Evolutionary conservation across 2,329 filamentous ascomycete genomes (phyloP).

Genomic region (Epichloe coenophiala): DNA sequence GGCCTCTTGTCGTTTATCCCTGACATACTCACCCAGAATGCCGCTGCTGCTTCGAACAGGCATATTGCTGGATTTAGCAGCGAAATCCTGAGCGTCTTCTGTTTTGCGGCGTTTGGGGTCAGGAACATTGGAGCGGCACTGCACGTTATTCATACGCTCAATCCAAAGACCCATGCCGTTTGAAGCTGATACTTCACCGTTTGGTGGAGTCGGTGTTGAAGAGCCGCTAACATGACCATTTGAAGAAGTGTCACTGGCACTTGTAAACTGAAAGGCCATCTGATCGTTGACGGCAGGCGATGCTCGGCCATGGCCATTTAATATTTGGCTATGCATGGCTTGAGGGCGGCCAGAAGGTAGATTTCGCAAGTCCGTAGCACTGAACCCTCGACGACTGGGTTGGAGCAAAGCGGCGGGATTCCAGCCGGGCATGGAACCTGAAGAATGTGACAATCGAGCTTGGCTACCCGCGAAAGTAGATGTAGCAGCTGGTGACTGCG

Average conservation of each 20-base stretch:
- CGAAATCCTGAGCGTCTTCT: constrained; percentile 30
- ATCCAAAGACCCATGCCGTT: constrained; percentile 48
- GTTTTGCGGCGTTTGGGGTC: constrained; percentile 55
- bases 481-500: neutral
- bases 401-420: constrained; percentile 28
- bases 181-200: constrained; percentile 11
- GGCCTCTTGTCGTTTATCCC: constrained; percentile 39
- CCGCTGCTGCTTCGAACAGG: constrained; percentile 31
- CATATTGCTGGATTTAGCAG: constrained; percentile 18
- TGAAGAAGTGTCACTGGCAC: constrained; percentile 20
- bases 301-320: constrained; percentile 8
- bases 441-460: constrained; percentile 17
- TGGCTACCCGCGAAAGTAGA: constrained; percentile 5
- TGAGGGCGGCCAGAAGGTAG: constrained; percentile 12
- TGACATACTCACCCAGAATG: constrained; percentile 53
- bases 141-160: constrained; percentile 63
- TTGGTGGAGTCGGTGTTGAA: constrained; percentile 19
- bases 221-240: constrained; percentile 19
- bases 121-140: constrained; percentile 44
- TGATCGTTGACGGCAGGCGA: constrained; percentile 10
- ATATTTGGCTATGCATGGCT: neutral
- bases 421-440: constrained; percentile 22
- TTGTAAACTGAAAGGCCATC: constrained; percentile 31
- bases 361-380: constrained; percentile 14
- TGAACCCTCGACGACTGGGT: constrained; percentile 20